These are phyloP conservation scores for Colletotrichum scovillei DNA, from an alignment of 2,329 filamentous ascomycete genomes.

Conservation along the genomic window DNA sequence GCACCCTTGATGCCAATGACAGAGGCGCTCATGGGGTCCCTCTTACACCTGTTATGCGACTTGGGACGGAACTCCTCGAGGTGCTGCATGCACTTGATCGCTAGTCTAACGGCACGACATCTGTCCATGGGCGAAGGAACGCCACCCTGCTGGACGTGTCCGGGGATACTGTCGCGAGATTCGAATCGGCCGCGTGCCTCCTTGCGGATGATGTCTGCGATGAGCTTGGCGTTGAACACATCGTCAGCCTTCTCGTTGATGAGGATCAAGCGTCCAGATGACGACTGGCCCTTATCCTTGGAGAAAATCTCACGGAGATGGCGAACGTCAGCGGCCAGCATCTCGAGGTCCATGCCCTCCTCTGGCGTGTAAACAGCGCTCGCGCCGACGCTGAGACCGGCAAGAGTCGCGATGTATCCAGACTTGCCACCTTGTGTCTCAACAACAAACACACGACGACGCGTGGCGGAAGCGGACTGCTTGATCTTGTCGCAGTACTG, in stretches of 20 bases:
- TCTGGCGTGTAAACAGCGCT: conserved; percentile 96
- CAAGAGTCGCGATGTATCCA: conserved; percentile 92
- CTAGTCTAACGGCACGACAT: conserved; percentile 88
- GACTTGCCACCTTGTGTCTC: conserved; percentile 97
- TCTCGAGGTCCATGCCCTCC: conserved; percentile 93
- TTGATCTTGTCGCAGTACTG: conserved; percentile 98
- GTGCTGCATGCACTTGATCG: conserved; percentile 94
- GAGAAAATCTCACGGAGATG: conserved; percentile 88
- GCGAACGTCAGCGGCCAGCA: conserved; percentile 90
- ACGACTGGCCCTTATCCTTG: conserved; percentile 86
- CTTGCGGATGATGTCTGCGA: conserved; percentile 94
- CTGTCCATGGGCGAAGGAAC: conserved; percentile 96
- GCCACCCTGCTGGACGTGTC: conserved; percentile 94
- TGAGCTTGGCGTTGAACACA: conserved; percentile 92
- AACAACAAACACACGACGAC: conserved; percentile 95
- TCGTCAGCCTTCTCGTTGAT: conserved; percentile 94
- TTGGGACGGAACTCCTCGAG: conserved; percentile 81
- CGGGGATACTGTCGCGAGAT: conserved; percentile 88
- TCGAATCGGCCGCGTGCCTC: conserved; percentile 94
- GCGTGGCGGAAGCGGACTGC: conserved; percentile 93
- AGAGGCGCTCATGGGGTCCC: conserved; percentile 77
- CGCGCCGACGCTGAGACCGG: conserved; percentile 91
- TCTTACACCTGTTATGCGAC: conserved; percentile 73
- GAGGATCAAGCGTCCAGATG: conserved; percentile 94
- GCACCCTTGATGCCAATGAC: conserved; percentile 96